These are phyloP conservation scores for Psilocybe mexicana DNA, from an alignment of 1,284 basidiomycete species.

Conservation along the genomic window DNA sequence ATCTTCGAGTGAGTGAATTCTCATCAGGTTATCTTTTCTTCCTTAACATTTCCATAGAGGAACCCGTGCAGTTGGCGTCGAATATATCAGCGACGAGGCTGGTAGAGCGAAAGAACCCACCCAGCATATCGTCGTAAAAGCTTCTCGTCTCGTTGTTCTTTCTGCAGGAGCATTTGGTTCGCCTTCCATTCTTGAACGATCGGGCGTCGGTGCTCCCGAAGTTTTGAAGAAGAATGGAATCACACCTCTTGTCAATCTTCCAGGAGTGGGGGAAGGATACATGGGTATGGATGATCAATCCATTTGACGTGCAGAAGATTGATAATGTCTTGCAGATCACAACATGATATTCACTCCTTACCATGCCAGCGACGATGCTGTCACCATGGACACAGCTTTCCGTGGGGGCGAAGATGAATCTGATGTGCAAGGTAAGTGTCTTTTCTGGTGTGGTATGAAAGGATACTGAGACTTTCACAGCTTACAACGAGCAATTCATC, in stretches of 20 bases:
- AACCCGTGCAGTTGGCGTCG: conserved; percentile 53
- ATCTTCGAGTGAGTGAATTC: conserved; percentile 44
- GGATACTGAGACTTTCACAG: conserved; percentile 27
- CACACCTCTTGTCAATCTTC: conserved; percentile 46
- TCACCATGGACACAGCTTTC: conserved; percentile 47
- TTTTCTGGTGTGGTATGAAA: neutral
- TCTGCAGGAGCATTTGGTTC: conserved; percentile 57
- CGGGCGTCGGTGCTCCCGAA: conserved; percentile 46
- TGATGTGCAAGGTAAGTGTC: conserved; percentile 21
- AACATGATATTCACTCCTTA: conserved; percentile 37
- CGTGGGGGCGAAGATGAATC: conserved; percentile 34
- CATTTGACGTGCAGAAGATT: neutral
- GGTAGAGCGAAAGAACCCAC: conserved; percentile 21
- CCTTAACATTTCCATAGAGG: conserved; percentile 20
- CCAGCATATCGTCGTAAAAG: conserved; percentile 29
- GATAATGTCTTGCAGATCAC: conserved; percentile 43
- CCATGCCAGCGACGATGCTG: conserved; percentile 38
- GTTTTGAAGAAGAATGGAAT: conserved; percentile 45
- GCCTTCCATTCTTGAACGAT: conserved; percentile 54
- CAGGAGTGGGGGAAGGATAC: conserved; percentile 58
- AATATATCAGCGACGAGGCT: conserved; percentile 47
- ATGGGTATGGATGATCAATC: conserved; percentile 37
- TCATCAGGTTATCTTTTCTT: neutral
- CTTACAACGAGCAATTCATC: conserved; percentile 41
- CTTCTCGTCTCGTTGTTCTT: conserved; percentile 47